Base-by-base conservation (phyloP, 148 eudicot species). In the Rhododendron vialii region DNA sequence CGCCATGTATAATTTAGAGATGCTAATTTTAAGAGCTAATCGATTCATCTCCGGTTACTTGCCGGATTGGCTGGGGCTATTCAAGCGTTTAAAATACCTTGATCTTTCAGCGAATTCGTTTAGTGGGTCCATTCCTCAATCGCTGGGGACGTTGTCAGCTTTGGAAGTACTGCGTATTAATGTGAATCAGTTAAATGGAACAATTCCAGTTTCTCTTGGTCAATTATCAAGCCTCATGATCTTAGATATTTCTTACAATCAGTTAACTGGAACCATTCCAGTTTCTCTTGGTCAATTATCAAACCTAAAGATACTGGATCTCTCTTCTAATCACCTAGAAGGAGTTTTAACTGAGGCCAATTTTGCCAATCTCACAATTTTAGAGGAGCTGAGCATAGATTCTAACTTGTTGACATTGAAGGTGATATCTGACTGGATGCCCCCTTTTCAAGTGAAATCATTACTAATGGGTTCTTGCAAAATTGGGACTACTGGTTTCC, bases 401-500 rank as follows among this genome's bases (percentile, higher is more conserved):
- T 43, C 18, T 4, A 47, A 22, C 33, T 43, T 24, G 18, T 79
- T 79, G 20, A 79, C 7, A 24, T 47, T 47, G 55, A 79, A 10
- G 7, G 9, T 47, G 18, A 79, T 15, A 82, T 2, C 36, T 35
- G 30, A 30, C 30, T 30, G 35, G 35, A 35, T 28, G 20, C 71
- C 81, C 24, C 9, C 41, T 50, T 84, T 84, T 38, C 63, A 74
- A 36, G 22, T 74, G 20, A 38, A 2, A 50, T 2, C 36, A 33
- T 85, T 77, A 10, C 0, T 0, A 36, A 36, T 50, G 33, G 20
- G 73, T 0, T 51, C 50, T 6, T 53, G 86, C 67, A 38, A 55
- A 12, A 36, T 85, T 5, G 65, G 74, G 15, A 14, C 80, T 30
- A 14, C 80, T 30, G n/a, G 43, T 28, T 57, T 89, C 65, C 85